Evolutionary conservation across 345 rosid species (phyloP).

Genomic region (Populus ilicifolia): DNA sequence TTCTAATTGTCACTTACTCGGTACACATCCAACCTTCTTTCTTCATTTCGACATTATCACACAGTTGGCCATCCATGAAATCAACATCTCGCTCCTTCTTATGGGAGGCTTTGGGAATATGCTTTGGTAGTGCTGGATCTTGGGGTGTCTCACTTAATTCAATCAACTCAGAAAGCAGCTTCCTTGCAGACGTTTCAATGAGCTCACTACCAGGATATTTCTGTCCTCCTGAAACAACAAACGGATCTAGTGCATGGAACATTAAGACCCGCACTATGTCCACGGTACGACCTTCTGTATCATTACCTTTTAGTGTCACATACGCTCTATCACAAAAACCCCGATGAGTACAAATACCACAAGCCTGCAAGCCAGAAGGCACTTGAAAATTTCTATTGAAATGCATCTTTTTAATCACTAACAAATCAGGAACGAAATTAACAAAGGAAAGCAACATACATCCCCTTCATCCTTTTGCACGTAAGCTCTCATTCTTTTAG

Average conservation of each 20-base stretch:
- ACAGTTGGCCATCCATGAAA: constrained; percentile 13
- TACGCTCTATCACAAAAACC: constrained; percentile 91
- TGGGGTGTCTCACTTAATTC: constrained; percentile 58
- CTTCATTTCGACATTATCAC: constrained; percentile 51
- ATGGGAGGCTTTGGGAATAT: constrained; percentile 30
- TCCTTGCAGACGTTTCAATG: constrained; percentile 59
- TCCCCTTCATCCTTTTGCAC: constrained; percentile 71
- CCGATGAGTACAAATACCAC: constrained; percentile 73
- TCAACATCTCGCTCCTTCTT: constrained; percentile 23
- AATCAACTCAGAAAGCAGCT: constrained; percentile 65
- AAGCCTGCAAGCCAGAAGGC: constrained; percentile 44
- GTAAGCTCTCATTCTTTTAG: constrained; percentile 78
- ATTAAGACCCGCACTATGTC: constrained; percentile 73
- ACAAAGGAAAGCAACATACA: constrained; percentile 39
- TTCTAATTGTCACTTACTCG: constrained; percentile 49
- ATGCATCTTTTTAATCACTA: background rate
- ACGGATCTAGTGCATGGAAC: constrained; percentile 67
- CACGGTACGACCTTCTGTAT: constrained; percentile 72
- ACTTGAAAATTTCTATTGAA: background rate
- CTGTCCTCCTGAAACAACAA: constrained; percentile 48
- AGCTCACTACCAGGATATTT: constrained; percentile 48
- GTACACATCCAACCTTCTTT: constrained; percentile 80
- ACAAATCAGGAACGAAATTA: background rate
- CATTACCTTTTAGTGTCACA: constrained; percentile 59
- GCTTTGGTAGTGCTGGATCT: constrained; percentile 51